These are phyloP conservation scores for Sphaerobolus stellatus DNA, from an alignment of 1,284 basidiomycete genomes.

Conservation along the genomic window DNA sequence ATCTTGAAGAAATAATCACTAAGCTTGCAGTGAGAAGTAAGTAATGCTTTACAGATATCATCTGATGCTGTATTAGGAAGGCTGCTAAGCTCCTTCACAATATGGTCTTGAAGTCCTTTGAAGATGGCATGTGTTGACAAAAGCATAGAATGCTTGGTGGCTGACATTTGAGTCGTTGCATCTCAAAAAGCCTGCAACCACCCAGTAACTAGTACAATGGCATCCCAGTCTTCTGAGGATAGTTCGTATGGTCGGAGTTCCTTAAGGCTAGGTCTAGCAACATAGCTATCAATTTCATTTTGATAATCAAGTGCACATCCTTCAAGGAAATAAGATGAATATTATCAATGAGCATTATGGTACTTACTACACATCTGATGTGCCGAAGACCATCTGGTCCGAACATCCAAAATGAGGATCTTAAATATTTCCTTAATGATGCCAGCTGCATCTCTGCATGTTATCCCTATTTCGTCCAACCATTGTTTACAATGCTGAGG, in stretches of 20 bases:
- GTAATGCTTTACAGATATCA: slow-evolving; percentile 10
- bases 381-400: slow-evolving; percentile 28
- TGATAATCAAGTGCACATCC: slow-evolving; percentile 21
- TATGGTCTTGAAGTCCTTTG: slow-evolving; percentile 19
- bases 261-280: slow-evolving; percentile 8
- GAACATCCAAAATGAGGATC: slow-evolving; percentile 25
- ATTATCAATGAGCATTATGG: not conserved
- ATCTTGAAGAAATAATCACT: slow-evolving; percentile 16
- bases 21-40: slow-evolving; percentile 20
- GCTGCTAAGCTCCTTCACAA: slow-evolving; percentile 12
- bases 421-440: not conserved
- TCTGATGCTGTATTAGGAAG: slow-evolving; percentile 7
- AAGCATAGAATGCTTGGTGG: slow-evolving; percentile 24
- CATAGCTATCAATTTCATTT: slow-evolving; percentile 17
- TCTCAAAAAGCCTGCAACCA: slow-evolving; percentile 25
- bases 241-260: slow-evolving; percentile 20
- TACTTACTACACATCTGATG: slow-evolving; percentile 26
- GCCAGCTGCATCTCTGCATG: not conserved
- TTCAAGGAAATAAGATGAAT: slow-evolving; percentile 10
- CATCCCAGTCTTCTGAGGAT: slow-evolving; percentile 22
- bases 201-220: slow-evolving; percentile 17
- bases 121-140: slow-evolving; percentile 20
- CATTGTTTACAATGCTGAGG: slow-evolving; percentile 13
- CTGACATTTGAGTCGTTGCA: slow-evolving; percentile 30
- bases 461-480: slow-evolving; percentile 8